phyloP scores from a whole-genome alignment of 208 protist species.

The Leishmania guyanensis region DNA sequence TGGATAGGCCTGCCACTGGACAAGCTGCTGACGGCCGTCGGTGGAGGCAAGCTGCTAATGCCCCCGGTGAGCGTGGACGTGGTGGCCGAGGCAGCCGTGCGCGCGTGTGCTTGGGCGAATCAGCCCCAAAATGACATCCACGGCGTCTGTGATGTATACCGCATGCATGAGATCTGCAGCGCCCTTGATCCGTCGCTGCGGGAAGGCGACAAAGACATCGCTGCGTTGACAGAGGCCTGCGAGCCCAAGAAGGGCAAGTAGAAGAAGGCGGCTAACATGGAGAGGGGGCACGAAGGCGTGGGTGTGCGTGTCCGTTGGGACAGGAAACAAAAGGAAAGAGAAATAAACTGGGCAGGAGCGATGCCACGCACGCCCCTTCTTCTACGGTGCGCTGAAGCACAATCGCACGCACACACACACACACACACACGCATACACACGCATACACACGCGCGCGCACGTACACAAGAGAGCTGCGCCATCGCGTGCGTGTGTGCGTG shows the following conservation, averaged over 20 bases:
- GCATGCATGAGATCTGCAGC: constrained; percentile 66
- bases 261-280: not conserved
- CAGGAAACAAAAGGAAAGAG: not conserved
- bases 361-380: not conserved
- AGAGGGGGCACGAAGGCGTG: too few species aligned
- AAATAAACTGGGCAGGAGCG: not conserved
- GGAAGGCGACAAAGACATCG: not conserved
- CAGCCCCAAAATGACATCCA: constrained; percentile 26
- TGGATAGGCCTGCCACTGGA: constrained; percentile 68
- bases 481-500: not conserved
- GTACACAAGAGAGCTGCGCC: too few species aligned
- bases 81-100: constrained; percentile 72
- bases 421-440: not conserved
- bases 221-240: not conserved
- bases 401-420: not conserved
- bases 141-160: constrained; percentile 61
- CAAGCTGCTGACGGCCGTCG: constrained; percentile 48
- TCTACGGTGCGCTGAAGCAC: not conserved
- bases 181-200: constrained; percentile 4
- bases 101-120: constrained; percentile 50
- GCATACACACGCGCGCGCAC: not conserved
- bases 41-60: constrained; percentile 51
- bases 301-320: not conserved
- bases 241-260: not conserved
- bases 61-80: constrained; percentile 70